Percentiles rank a stretch among this genome's conserved stretches.
Evolutionary conservation across 768 basidiomycete species (phyloP).

Genomic region (Tylopilus sp.): DNA sequence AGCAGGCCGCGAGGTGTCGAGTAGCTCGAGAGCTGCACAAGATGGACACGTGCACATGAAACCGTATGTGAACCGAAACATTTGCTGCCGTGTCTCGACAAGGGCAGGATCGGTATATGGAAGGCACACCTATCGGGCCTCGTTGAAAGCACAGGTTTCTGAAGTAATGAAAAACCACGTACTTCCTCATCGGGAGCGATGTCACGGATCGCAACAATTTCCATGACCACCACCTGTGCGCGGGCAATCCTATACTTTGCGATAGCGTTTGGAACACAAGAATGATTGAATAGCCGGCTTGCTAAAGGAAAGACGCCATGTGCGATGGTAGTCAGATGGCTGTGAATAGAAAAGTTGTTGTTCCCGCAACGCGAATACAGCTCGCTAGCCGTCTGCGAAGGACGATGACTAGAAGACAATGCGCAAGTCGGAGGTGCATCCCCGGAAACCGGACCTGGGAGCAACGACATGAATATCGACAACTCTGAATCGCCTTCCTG

Average conservation of each 20-base stretch:
- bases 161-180: background rate
- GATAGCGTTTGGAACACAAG: constrained; percentile 71
- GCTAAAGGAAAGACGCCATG: constrained; percentile 77
- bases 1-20: constrained; percentile 40
- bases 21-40: constrained; percentile 43
- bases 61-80: constrained; percentile 60
- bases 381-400: constrained; percentile 20
- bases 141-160: background rate
- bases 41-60: constrained; percentile 63
- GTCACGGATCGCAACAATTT: constrained; percentile 59
- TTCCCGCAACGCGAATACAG: constrained; percentile 67
- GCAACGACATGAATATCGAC: constrained; percentile 40
- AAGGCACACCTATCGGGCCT: constrained; percentile 54
- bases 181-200: constrained; percentile 68
- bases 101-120: constrained; percentile 80
- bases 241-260: constrained; percentile 51
- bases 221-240: constrained; percentile 47
- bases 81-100: constrained; percentile 53
- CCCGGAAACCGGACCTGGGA: constrained; percentile 38
- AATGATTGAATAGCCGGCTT: constrained; percentile 82
- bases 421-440: constrained; percentile 34
- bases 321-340: constrained; percentile 63
- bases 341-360: constrained; percentile 79
- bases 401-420: constrained; percentile 22
- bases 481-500: constrained; percentile 23